Percentiles rank a stretch among this genome's conserved stretches.
These are phyloP conservation scores for Phytophthora pinifolia DNA, from an alignment of 352 stramenopile genomes.

Conservation along the genomic window DNA sequence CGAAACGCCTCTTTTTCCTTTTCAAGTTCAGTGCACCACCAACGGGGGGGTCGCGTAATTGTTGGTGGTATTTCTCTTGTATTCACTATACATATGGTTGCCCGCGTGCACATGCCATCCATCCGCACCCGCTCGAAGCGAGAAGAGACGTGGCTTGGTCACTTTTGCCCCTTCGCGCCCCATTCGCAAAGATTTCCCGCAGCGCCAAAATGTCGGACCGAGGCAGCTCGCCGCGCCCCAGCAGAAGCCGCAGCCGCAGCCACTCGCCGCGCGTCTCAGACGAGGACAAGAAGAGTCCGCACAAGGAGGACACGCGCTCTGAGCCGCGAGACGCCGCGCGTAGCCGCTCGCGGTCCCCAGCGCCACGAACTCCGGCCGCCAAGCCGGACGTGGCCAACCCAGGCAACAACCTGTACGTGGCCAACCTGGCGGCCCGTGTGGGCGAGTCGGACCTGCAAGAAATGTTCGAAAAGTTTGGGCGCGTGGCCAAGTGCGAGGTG, in stretches of 20 bases:
- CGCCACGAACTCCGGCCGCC: constrained; percentile 10
- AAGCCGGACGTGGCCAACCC: constrained; percentile 42
- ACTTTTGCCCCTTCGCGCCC: constrained; percentile 11
- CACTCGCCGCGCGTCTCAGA: constrained; percentile 23
- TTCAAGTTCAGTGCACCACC: constrained; percentile 8
- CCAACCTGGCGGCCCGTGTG: constrained; percentile 62
- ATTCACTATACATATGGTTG: neutral
- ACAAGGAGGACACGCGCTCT: constrained; percentile 6
- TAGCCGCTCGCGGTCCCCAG: constrained; percentile 39
- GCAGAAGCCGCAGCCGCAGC: constrained; percentile 12
- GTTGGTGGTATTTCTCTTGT: constrained; percentile 15
- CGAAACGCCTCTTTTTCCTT: constrained; percentile 1
- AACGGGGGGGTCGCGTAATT: neutral
- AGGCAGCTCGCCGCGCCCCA: constrained; percentile 26
- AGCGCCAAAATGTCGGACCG: constrained; percentile 39
- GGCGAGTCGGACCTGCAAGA: constrained; percentile 65
- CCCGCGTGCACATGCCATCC: neutral
- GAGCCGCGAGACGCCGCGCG: constrained; percentile 9
- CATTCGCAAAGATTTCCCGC: constrained; percentile 26
- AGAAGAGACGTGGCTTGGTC: constrained; percentile 2
- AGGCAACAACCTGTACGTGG: constrained; percentile 84
- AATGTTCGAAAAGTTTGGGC: constrained; percentile 73
- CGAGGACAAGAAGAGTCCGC: constrained; percentile 21
- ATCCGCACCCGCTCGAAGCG: constrained; percentile 23
- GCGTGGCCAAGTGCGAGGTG: constrained; percentile 75